These are phyloP conservation scores for Candida orba DNA, from an alignment of 805 yeast species.

Conservation along the genomic window DNA sequence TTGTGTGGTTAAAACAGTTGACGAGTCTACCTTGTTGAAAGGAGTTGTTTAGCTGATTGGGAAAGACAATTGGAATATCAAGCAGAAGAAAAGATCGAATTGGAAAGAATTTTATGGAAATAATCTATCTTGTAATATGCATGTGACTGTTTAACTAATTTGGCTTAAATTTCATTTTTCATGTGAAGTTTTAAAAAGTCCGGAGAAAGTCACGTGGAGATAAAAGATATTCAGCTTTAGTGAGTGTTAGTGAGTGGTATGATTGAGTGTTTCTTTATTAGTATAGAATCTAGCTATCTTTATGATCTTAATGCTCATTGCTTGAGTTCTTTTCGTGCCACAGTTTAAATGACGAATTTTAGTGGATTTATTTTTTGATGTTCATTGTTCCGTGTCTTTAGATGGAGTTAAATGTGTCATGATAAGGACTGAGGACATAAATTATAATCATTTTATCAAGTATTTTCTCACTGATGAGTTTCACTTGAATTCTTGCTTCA, in stretches of 20 bases:
- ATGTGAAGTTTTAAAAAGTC: not conserved
- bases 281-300: too few species aligned
- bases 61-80: too few species aligned
- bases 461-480: too few species aligned
- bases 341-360: too few species aligned
- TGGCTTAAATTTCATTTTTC: not conserved
- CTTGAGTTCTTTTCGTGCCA: too few species aligned
- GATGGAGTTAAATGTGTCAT: not conserved
- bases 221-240: not conserved
- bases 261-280: too few species aligned
- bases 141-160: not conserved
- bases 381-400: not conserved
- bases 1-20: too few species aligned
- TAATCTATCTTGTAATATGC: not conserved
- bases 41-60: too few species aligned
- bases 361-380: not conserved
- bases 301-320: not conserved
- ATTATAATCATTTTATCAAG: too few species aligned
- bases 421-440: too few species aligned
- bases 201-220: not conserved
- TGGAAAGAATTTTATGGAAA: not conserved
- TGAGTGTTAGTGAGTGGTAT: not conserved
- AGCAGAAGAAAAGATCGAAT: not conserved
- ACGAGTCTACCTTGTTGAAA: too few species aligned
- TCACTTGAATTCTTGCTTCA: too few species aligned